Conservation (phyloP, 106 monocot genomes). For the Platanthera guangdongensis region DNA sequence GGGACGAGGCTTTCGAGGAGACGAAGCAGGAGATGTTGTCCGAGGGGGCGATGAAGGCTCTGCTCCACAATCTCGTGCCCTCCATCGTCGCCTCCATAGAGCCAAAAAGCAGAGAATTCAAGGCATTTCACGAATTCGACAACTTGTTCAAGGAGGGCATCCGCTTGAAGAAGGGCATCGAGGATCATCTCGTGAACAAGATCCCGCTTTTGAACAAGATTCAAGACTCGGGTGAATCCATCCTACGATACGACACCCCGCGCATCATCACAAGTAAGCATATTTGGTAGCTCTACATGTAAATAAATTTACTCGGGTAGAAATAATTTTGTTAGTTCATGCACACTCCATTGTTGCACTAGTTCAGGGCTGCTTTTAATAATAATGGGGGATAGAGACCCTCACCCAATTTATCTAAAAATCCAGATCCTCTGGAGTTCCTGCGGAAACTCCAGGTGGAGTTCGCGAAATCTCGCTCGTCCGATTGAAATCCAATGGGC, state of each 20-base stretch:
- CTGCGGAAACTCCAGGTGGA: no score
- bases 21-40: constrained; percentile 51
- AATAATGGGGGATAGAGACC: neutral
- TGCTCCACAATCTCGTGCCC: constrained; percentile 68
- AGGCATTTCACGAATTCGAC: constrained; percentile 77
- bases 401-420: neutral
- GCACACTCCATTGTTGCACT: neutral
- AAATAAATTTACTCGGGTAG: neutral
- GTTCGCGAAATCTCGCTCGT: no score
- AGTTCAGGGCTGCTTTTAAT: neutral
- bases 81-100: constrained; percentile 33
- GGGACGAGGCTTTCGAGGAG: constrained; percentile 85
- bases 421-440: no score
- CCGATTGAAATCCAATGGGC: no score
- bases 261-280: constrained; percentile 67
- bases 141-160: constrained; percentile 75
- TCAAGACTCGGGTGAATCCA: constrained; percentile 40
- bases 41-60: constrained; percentile 38
- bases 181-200: constrained; percentile 49
- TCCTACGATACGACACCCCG: constrained; percentile 72
- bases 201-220: constrained; percentile 56
- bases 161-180: constrained; percentile 37
- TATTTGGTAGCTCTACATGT: neutral
- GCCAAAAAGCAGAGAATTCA: constrained; percentile 52
- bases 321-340: neutral